A percentile compares a stretch with the other conserved stretches of the same genome.
Evolutionary conservation across 441 rosid genomes (phyloP).

Genomic region (Gossypium trilobum): DNA sequence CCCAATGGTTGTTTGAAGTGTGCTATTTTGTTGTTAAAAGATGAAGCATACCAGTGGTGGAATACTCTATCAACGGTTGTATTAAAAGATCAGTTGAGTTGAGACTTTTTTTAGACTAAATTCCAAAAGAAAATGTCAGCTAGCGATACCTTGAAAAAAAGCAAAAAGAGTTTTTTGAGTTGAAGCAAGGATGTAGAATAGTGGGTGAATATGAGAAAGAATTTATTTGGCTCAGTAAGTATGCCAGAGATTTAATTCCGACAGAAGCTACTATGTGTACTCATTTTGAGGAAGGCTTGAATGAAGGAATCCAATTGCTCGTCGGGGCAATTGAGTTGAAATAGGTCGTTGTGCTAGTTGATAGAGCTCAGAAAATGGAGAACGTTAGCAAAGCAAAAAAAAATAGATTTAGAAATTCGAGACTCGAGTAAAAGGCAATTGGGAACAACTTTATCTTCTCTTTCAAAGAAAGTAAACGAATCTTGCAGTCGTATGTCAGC

Average conservation of each 20-base stretch:
- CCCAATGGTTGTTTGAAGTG: background rate
- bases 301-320: background rate
- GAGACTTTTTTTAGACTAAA: background rate
- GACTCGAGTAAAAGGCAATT: background rate
- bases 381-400: background rate
- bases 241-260: background rate
- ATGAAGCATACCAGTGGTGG: background rate
- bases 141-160: background rate
- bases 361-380: background rate
- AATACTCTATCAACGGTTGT: background rate
- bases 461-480: background rate
- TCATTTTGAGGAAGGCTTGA: background rate
- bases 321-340: background rate
- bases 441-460: background rate
- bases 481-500: background rate
- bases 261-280: background rate
- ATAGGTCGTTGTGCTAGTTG: background rate
- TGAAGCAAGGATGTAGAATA: background rate
- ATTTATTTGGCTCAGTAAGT: background rate
- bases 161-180: background rate
- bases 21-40: background rate
- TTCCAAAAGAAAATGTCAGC: background rate
- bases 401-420: background rate
- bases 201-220: background rate
- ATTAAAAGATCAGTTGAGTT: background rate